Evolutionary conservation across 1,139 yeast species (phyloP), one percentile per base, ranked within the genome.

Genomic region (Citeromyces siamensis): DNA sequence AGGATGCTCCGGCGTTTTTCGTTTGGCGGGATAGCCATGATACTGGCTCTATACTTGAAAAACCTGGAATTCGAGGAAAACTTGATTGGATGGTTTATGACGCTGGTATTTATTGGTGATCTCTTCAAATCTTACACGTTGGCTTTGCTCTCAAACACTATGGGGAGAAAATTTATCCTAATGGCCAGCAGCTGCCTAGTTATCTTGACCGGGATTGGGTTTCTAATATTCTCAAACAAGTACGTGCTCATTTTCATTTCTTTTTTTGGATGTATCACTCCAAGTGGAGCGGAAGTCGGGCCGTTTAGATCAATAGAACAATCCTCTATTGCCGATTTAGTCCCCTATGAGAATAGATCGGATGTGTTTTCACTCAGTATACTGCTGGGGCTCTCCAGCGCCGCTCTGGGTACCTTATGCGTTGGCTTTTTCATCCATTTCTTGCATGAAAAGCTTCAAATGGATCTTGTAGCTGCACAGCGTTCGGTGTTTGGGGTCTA

Each of bases 251-350:
- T 64, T 34, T 48, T 56, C 17, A 35, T 44, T 1, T 47, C 52
- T 17, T 59, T 62, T 0, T 44, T 58, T 7, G 69, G 70, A 2
- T 56, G 62, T 12, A 48, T 64, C 28, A 62, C 68, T 2, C 66
- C 67, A 4, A 55, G 60, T 20, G 69, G 69, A 1, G 65, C 63
- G 2, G 70, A 64, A 41, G 68, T 63, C 12, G 68, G 68, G 0
- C 63, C 67, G 0, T 64, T 62, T 44, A 50, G 68, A 38, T 56
- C 66, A 3, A 53, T 63, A 17, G 70, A 64, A 42, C 67, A 62
- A 37, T 52, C 64, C 31, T 44, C 62, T 1, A 55, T 64, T 31
- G 66, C 68, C 0, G 53, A 62, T 9, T 50, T 63, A 42, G 55
- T 55, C 2, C 47, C 51, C 4, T 42, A 49, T 9, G 47, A 49